These are phyloP conservation scores for Platanthera guangdongensis DNA, from an alignment of 106 monocot species.

Conservation along the genomic window DNA sequence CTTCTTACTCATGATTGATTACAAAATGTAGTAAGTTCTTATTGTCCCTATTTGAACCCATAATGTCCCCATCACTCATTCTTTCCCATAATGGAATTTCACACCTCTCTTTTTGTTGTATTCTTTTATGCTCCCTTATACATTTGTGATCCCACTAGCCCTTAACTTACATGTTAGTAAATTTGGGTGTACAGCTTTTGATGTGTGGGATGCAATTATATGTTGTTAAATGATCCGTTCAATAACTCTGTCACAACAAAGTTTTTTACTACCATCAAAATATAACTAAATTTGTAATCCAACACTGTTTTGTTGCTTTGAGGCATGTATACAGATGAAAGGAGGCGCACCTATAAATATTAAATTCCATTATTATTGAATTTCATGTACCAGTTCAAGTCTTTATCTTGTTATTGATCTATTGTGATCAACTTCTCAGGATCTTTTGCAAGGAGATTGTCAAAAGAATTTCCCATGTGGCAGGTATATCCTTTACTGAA, in stretches of 20 bases:
- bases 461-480: conserved; percentile 91
- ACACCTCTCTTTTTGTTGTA: not conserved
- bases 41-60: not conserved
- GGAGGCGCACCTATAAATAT: not conserved
- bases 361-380: not conserved
- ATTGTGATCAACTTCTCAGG: conserved; percentile 32
- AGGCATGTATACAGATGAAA: not conserved
- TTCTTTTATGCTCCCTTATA: not conserved
- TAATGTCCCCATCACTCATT: not conserved
- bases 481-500: conserved; percentile 40
- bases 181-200: no score
- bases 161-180: no score
- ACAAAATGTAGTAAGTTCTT: not conserved
- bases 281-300: not conserved
- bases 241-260: no score
- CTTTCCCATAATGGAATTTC: not conserved
- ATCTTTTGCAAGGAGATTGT: conserved; percentile 82
- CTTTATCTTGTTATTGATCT: not conserved
- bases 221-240: no score
- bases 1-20: not conserved
- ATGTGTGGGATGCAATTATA: no score
- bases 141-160: not conserved
- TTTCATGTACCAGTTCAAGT: not conserved
- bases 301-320: not conserved
- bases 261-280: not conserved